phyloP scores from a whole-genome alignment of 805 yeast species.

The Pichia californica region DNA sequence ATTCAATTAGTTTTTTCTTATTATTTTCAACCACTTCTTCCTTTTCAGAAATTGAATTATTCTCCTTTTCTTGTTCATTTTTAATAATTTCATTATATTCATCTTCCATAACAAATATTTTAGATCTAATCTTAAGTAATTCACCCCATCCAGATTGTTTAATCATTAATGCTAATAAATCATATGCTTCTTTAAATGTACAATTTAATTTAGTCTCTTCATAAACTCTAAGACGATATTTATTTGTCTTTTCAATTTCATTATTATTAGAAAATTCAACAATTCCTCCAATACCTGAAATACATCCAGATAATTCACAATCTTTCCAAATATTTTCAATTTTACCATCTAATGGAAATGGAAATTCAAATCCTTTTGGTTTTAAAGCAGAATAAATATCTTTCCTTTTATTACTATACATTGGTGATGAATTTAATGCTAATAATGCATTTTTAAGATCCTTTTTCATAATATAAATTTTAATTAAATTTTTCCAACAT shows the following conservation, averaged over 20 bases:
- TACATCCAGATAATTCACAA: conserved; percentile 26
- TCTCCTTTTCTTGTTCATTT: conserved; percentile 13
- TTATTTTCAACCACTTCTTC: background rate
- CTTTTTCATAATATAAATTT: conserved; percentile 49
- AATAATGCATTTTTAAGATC: conserved; percentile 56
- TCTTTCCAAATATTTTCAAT: conserved; percentile 43
- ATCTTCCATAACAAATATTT: conserved; percentile 75
- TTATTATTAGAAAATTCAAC: conserved; percentile 27
- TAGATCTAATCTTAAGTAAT: conserved; percentile 56
- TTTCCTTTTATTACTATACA: conserved; percentile 42
- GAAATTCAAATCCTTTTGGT: conserved; percentile 39
- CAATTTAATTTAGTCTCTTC: conserved; percentile 47
- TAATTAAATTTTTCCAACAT: conserved; percentile 61
- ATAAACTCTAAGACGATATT: conserved; percentile 39
- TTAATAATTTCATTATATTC: conserved; percentile 39
- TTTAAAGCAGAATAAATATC: conserved; percentile 41
- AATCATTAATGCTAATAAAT: conserved; percentile 61
- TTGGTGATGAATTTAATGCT: conserved; percentile 70
- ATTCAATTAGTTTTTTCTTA: background rate
- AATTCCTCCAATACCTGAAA: conserved; percentile 30
- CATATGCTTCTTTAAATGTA: conserved; percentile 57
- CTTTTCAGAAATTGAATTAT: background rate
- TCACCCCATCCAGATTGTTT: conserved; percentile 79
- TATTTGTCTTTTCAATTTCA: conserved; percentile 40
- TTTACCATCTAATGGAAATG: conserved; percentile 50